phyloP scores from a whole-genome alignment of 768 basidiomycete genomes.

The Boletus rubroflammeus region DNA sequence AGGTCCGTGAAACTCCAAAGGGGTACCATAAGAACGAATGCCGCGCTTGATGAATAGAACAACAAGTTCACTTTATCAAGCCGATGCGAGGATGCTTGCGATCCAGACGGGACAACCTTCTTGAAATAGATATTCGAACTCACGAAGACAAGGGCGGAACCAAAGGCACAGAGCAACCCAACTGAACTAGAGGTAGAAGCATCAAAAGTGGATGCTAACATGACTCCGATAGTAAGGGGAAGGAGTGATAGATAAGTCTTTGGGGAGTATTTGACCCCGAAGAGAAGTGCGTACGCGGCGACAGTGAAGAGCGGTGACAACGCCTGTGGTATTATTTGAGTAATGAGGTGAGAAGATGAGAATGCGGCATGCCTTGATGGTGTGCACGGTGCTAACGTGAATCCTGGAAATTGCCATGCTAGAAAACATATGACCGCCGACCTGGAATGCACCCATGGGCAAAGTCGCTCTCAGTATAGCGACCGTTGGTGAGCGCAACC shows the following conservation, averaged over 20 bases:
- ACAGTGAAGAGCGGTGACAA: conserved; percentile 97
- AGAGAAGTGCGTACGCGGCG: conserved; percentile 88
- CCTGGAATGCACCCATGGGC: conserved; percentile 97
- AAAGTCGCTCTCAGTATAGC: conserved; percentile 75
- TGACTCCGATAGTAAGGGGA: conserved; percentile 94
- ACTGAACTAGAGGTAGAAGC: conserved; percentile 79
- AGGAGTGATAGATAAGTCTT: conserved; percentile 90
- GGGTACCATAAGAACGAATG: conserved; percentile 94
- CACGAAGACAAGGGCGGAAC: conserved; percentile 95
- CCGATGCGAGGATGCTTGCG: conserved; percentile 59
- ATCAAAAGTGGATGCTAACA: conserved; percentile 95
- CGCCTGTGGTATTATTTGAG: conserved; percentile 51
- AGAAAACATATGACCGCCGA: conserved; percentile 96
- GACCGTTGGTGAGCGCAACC: conserved; percentile 64
- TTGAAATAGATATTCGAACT: conserved; percentile 99
- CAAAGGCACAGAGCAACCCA: conserved; percentile 94
- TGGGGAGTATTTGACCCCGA: conserved; percentile 88
- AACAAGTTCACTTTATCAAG: conserved; percentile 97
- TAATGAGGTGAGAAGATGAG: background rate
- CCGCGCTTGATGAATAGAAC: conserved; percentile 90
- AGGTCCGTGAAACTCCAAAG: conserved; percentile 92
- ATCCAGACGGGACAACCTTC: conserved; percentile 81
- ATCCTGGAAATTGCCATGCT: conserved; percentile 96
- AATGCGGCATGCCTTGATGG: conserved; percentile 77
- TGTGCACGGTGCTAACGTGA: conserved; percentile 96